These are phyloP conservation scores for Debaryomyces coudertii DNA, from an alignment of 1,139 yeast genomes.

Conservation along the genomic window DNA sequence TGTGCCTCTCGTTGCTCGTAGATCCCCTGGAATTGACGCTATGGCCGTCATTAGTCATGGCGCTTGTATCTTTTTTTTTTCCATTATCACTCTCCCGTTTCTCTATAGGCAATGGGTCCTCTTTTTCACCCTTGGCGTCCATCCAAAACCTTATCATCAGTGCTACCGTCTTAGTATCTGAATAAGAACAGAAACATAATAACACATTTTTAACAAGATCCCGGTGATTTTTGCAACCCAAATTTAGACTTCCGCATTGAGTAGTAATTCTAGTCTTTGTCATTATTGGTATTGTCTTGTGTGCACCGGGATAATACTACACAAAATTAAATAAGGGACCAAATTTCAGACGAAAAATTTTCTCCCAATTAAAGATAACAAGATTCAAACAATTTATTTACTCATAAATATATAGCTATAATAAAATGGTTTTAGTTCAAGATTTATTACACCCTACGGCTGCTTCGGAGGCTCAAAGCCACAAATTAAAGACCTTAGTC, in stretches of 20 bases:
- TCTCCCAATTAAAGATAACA: constrained; percentile 2
- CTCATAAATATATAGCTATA: constrained; percentile 1
- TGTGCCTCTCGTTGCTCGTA: background rate
- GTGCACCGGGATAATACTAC: constrained; percentile 2
- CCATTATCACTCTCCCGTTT: background rate
- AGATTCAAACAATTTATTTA: background rate
- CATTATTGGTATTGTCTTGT: background rate
- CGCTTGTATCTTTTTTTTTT: background rate
- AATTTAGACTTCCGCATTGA: constrained; percentile 8
- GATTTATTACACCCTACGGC: constrained; percentile 97
- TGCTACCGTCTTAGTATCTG: background rate
- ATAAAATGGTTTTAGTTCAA: constrained; percentile 82
- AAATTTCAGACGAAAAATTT: constrained; percentile 15
- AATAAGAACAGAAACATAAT: background rate
- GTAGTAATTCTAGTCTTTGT: background rate
- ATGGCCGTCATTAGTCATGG: background rate
- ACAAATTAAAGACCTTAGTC: constrained; percentile 96
- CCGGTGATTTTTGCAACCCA: constrained; percentile 1
- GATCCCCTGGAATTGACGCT: background rate
- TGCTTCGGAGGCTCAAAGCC: constrained; percentile 94
- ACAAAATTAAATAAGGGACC: background rate
- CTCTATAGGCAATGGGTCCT: background rate
- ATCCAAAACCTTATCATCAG: background rate
- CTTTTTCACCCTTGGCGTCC: background rate
- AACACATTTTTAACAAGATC: background rate